Evolutionary conservation across 768 basidiomycete genomes (phyloP).

Genomic region (Lyophyllum semitale): DNA sequence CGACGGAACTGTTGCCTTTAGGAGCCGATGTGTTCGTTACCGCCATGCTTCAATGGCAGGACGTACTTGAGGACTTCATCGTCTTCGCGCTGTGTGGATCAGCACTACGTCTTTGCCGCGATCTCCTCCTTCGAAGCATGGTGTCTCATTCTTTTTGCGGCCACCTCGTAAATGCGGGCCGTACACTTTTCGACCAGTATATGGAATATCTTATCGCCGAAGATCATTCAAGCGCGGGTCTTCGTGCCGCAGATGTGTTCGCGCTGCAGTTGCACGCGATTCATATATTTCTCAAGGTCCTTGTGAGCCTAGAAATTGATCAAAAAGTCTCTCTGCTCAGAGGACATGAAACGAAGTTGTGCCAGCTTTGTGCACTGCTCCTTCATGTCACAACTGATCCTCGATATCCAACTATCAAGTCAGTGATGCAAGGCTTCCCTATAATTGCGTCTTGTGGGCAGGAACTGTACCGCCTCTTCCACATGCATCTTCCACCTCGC

Average conservation of each 20-base stretch:
- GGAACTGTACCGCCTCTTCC: slow-evolving; percentile 14
- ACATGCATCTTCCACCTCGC: slow-evolving; percentile 15
- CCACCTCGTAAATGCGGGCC: slow-evolving; percentile 4
- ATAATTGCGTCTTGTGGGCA: background rate
- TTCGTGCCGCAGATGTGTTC: background rate
- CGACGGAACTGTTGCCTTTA: background rate
- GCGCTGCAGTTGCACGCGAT: background rate
- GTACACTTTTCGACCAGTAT: slow-evolving; percentile 6
- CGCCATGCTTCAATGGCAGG: slow-evolving; percentile 14
- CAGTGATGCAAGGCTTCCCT: background rate
- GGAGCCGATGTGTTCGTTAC: background rate
- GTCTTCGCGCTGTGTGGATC: slow-evolving; percentile 1
- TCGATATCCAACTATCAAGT: background rate
- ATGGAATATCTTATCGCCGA: background rate
- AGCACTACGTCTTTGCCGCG: background rate
- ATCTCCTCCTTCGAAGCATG: slow-evolving; percentile 10
- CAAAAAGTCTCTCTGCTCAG: background rate
- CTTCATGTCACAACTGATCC: slow-evolving; percentile 12
- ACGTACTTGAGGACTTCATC: slow-evolving; percentile 1
- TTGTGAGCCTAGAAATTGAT: background rate
- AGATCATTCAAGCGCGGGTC: background rate
- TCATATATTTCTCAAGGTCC: background rate
- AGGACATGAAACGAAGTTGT: slow-evolving; percentile 12
- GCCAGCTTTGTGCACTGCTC: slow-evolving; percentile 8
- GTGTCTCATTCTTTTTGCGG: background rate